A percentile compares a stretch with the other conserved stretches of the same genome.
phyloP scores from a whole-genome alignment of 2,329 filamentous ascomycete genomes.

The Colletotrichum destructivum region DNA sequence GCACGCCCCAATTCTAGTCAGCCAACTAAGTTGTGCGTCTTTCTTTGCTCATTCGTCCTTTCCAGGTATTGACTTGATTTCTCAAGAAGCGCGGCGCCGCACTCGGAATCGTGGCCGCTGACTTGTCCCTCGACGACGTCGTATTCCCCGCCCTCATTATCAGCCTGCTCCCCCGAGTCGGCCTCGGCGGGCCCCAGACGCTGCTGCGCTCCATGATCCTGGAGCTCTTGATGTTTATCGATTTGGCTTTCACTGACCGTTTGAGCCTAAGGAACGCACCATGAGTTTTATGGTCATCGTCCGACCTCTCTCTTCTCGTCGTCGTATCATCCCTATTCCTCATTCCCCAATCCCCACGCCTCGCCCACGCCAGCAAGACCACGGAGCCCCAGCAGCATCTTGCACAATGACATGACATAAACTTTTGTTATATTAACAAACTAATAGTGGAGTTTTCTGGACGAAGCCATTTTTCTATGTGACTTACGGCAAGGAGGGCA shows the following conservation, averaged over 20 bases:
- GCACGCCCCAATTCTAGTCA: too few relatives aligned
- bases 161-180: constrained; percentile 52
- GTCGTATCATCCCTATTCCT: too few relatives aligned
- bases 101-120: too few relatives aligned
- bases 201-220: constrained; percentile 56
- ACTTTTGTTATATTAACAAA: not conserved
- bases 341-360: too few relatives aligned
- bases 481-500: not conserved
- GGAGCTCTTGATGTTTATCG: constrained; percentile 50
- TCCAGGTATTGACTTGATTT: too few relatives aligned
- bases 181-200: constrained; percentile 58
- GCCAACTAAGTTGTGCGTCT: too few relatives aligned
- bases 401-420: not conserved
- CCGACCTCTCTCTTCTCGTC: constrained; percentile 45
- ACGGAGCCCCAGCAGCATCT: not conserved
- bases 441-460: too few relatives aligned
- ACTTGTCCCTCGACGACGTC: too few relatives aligned
- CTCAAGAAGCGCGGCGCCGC: too few relatives aligned
- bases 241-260: constrained; percentile 48
- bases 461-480: not conserved
- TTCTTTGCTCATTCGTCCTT: too few relatives aligned
- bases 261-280: constrained; percentile 38
- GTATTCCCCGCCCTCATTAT: constrained; percentile 58
- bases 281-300: constrained; percentile 47
- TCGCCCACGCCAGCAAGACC: too few relatives aligned